Base-by-base conservation (phyloP, 2,329 filamentous ascomycete genomes). In the Sclerotinia nivalis region DNA sequence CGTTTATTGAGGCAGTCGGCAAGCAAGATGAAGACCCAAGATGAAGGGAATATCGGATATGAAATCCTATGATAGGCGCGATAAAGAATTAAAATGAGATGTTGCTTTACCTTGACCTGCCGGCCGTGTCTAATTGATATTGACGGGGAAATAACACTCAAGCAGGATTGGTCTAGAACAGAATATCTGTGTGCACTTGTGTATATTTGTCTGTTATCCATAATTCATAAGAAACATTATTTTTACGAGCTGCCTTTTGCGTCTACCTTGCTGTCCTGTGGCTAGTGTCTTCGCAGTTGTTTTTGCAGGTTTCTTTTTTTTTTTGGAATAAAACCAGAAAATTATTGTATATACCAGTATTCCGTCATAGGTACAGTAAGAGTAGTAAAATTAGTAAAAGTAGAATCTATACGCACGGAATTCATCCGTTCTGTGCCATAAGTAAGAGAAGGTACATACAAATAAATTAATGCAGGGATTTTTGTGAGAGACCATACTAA, bases 1-100 rank as follows among this genome's bases (percentile, higher is more conserved):
- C 67, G 67, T 69, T 64, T 69, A 69, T 55, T 64, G 58, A 69
- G 64, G 67, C 58, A 64, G 67, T 55, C 67, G 58, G 67, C 49
- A 64, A 37, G 34, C 58, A 49, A 64, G 37, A 52, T 59, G 49
- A 55, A 64, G 66, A 43, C 56, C 45, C 56, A 43, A 40, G 20
- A 61, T 52, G 28, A 40, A 25, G n/a, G 47, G 40, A 34, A 28
- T 34, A 60, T 69, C 58, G 49, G 49, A 55, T 6, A 45, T 45
- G 37, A 28, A 60, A 55, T 55, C n/a, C 56, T 69, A 47, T 69
- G 67, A 69, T 65, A 69, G 67, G 67, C 67, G 67, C 58, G 67
- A 43, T 43, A 54, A 37, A 65, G 28, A 64, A 65, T 55, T 18
- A 28, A 64, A 47, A 49, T 59, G 50, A 69, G 47, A 64, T 47